Percentiles rank a stretch among this genome's conserved stretches.
phyloP scores from a whole-genome alignment of 2,329 filamentous ascomycete genomes.

The Elsinoe perseae region DNA sequence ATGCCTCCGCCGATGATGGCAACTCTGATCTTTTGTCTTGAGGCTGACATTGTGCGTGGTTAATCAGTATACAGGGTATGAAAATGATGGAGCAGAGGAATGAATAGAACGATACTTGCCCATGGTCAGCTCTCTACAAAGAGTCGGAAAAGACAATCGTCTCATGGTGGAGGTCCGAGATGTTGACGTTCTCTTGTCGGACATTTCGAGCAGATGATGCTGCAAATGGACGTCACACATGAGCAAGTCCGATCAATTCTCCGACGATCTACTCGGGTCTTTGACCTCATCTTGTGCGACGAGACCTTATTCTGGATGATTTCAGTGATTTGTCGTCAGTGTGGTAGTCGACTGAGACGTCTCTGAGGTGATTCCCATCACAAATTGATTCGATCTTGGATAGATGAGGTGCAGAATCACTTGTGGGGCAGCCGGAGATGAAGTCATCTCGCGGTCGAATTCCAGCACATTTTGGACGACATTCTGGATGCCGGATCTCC shows the following conservation, averaged over 20 bases:
- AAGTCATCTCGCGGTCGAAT: neutral
- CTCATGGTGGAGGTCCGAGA: conserved; percentile 6
- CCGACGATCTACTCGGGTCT: neutral
- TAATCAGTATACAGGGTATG: neutral
- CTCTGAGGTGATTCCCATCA: neutral
- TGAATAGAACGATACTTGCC: neutral
- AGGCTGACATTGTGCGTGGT: conserved; percentile 15
- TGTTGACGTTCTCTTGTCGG: conserved; percentile 2
- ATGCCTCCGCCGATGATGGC: conserved; percentile 47
- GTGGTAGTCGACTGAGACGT: neutral
- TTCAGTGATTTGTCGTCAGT: neutral
- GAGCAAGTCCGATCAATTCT: conserved; percentile 8
- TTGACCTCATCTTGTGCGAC: neutral
- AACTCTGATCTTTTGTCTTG: conserved; percentile 31
- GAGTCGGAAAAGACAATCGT: neutral
- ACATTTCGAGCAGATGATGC: neutral
- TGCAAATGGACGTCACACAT: neutral
- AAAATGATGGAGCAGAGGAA: neutral
- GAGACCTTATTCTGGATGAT: neutral
- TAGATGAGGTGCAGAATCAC: neutral
- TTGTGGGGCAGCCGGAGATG: neutral
- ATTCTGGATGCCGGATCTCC: neutral
- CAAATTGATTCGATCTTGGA: neutral
- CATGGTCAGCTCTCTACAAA: neutral
- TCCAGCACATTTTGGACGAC: too few relatives aligned